Percentiles rank a stretch among this genome's conserved stretches.
phyloP scores from a whole-genome alignment of 2,329 filamentous ascomycete species.

The Ophiostoma triangulosporum region DNA sequence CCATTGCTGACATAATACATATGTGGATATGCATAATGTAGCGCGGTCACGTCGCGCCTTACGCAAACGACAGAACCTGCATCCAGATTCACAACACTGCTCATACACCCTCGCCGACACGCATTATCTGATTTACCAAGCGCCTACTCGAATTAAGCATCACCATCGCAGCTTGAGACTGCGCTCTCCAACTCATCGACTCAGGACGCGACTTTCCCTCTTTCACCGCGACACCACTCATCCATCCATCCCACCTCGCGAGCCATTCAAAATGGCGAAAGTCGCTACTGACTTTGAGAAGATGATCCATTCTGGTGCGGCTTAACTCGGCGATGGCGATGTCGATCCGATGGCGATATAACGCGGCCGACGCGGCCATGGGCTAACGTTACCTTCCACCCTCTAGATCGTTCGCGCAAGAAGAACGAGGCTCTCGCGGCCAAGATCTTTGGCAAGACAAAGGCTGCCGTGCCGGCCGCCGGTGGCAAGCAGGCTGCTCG shows the following conservation, averaged over 20 bases:
- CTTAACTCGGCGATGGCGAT: not conserved
- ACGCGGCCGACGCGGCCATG: not conserved
- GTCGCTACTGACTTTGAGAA: conserved; percentile 35
- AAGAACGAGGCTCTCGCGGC: conserved; percentile 59
- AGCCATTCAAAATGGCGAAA: conserved; percentile 15
- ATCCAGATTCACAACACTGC: too few species aligned
- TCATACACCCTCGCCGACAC: too few species aligned
- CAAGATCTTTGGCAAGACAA: conserved; percentile 47
- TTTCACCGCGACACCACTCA: not conserved
- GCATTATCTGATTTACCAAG: too few species aligned
- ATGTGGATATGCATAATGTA: not conserved
- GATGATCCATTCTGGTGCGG: conserved; percentile 39
- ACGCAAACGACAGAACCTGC: too few species aligned
- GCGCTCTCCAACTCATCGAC: not conserved
- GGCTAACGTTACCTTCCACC: not conserved
- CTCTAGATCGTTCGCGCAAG: conserved; percentile 50
- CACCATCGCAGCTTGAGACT: too few species aligned
- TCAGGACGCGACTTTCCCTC: not conserved
- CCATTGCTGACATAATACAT: too few species aligned
- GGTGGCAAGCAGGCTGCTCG: conserved; percentile 52
- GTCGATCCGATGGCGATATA: not conserved
- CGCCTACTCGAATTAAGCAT: too few species aligned
- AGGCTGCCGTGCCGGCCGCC: conserved; percentile 23
- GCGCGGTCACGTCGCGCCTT: too few species aligned
- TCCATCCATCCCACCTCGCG: not conserved